Base-by-base conservation (phyloP, 1,284 basidiomycete species). In the Schizophyllum amplum region DNA sequence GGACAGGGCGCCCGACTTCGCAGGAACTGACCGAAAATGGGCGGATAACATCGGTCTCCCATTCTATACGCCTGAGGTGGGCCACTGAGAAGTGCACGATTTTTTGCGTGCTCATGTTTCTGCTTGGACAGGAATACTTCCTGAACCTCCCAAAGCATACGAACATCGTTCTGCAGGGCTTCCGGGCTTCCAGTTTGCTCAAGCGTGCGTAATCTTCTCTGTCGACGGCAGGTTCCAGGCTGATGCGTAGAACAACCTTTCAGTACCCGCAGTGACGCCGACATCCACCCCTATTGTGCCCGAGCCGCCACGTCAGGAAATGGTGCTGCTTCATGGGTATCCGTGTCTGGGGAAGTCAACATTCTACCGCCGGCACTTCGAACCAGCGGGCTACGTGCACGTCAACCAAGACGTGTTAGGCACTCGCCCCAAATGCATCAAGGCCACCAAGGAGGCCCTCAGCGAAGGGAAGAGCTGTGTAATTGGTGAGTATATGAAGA, bases 311-410 rank as follows among this genome's bases (percentile, higher is more conserved):
- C 60, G 63, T 6, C 71, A 76, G 57, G 69, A 90, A 66, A 74
- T 97, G 1, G 84, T 98, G 1, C 61, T 98, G 5, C 94, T 98
- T 62, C 88, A 94, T 5, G 96, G 95, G 13, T 85, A 83, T 55
- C 95, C 96, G 0, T 87, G 86, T 52, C 72, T 92, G 1, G 95
- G 95, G 49, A 98, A 98, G 71, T 87, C 92, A 0, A 81, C 84
- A 0, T 90, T 95, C 68, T 98, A 80, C 70, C 72, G 74, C 11
- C 76, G 70, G 46, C 73, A 92, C 65, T 95, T 98, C 67, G 69
- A 74, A n/a, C 75, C 82, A 0, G 72, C 70, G 4, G 82, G 78
- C 13, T 96, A 98, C 68, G 72, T 78, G 3, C 91, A 94, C 63
- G 77, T 97, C 59, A 95, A 95, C 67, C 93, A 96, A 71, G 93